Evolutionary conservation across 2,329 filamentous ascomycete genomes (phyloP).

Genomic region (Laburnicola sp.): DNA sequence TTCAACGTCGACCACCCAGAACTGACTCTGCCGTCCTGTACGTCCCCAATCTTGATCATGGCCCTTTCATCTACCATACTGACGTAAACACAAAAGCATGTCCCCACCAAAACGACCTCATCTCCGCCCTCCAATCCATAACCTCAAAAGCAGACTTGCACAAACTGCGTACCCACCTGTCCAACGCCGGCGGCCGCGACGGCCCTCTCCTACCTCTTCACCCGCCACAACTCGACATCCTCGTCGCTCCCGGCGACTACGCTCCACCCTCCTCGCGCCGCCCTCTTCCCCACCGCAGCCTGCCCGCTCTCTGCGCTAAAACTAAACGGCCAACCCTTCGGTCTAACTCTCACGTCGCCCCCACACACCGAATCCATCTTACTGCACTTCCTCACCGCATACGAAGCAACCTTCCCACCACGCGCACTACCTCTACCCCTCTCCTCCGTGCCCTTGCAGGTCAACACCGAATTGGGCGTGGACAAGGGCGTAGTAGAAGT

Average conservation of each 20-base stretch:
- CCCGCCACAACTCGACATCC: constrained; percentile 35
- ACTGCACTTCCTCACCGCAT: constrained; percentile 43
- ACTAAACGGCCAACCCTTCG: constrained; percentile 43
- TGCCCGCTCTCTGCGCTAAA: constrained; percentile 40
- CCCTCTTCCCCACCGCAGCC: constrained; percentile 42
- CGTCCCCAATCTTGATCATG: neutral
- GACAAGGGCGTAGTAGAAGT: constrained; percentile 40
- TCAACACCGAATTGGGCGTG: constrained; percentile 32
- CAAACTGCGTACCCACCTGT: constrained; percentile 33
- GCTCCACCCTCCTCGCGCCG: constrained; percentile 40
- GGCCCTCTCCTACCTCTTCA: constrained; percentile 39
- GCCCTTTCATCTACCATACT: neutral
- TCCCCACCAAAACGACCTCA: constrained; percentile 42
- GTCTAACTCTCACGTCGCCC: constrained; percentile 36
- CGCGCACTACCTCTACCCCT: constrained; percentile 38
- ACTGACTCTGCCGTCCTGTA: constrained; percentile 38
- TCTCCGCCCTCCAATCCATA: constrained; percentile 34
- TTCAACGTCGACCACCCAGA: constrained; percentile 44
- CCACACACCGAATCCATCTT: constrained; percentile 38
- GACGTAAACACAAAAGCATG: constrained; percentile 19
- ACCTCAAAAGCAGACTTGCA: constrained; percentile 29
- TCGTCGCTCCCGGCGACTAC: constrained; percentile 42
- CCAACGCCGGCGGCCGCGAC: constrained; percentile 33
- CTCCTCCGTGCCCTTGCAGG: constrained; percentile 31
- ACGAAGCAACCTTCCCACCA: constrained; percentile 41